Conservation (phyloP, 140 eudicot genomes). For the Oenanthe javanica region DNA sequence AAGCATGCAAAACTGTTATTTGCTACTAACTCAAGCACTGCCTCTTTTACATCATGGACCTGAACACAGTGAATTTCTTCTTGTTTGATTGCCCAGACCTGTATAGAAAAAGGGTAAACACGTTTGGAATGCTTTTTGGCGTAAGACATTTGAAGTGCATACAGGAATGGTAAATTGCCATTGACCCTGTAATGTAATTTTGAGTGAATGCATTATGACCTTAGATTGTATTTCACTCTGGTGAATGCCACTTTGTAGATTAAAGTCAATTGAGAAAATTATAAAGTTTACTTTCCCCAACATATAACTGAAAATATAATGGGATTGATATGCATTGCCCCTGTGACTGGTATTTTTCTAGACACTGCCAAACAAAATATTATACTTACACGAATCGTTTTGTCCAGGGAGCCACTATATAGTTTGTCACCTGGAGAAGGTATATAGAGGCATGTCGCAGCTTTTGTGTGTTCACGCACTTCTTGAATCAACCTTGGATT, state of each 20-base stretch:
- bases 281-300: not conserved
- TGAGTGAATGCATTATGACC: not conserved
- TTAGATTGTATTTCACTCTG: not conserved
- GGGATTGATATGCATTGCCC: not conserved
- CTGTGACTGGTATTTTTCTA: not conserved
- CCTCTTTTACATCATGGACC: constrained; percentile 73
- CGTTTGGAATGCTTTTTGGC: not conserved
- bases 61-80: constrained; percentile 74
- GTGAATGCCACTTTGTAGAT: not conserved
- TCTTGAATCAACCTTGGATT: constrained; percentile 57
- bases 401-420: constrained; percentile 80
- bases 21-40: constrained; percentile 48
- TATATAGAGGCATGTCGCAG: constrained; percentile 56
- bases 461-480: constrained; percentile 66
- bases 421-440: constrained; percentile 50
- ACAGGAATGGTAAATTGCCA: not conserved
- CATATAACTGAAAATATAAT: not conserved
- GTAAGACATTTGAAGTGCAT: not conserved
- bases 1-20: constrained; percentile 45
- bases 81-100: constrained; percentile 70
- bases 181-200: no score
- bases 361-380: not conserved
- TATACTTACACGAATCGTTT: constrained; percentile 63
- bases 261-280: not conserved
- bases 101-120: not conserved